Base-by-base conservation (phyloP, 2,329 filamentous ascomycete species). In the Aspergillus floridensis region DNA sequence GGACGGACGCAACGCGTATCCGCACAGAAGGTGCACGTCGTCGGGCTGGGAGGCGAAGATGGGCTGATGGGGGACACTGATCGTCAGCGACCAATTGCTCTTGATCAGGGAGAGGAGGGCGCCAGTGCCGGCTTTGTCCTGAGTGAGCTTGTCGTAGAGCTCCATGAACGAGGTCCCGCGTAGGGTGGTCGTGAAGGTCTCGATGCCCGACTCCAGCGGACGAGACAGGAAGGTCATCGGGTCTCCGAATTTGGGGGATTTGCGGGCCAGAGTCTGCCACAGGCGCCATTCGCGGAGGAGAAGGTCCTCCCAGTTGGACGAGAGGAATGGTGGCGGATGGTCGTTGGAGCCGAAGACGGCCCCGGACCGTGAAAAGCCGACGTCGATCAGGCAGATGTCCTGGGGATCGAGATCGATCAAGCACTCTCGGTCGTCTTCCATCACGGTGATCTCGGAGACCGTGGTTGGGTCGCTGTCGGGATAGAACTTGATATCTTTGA, bases 11-110 rank as follows among this genome's bases (percentile, higher is more conserved):
- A 78, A 65, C 3, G 70, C 72, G 56, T 77, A 79, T 2, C 75
- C 73, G 72, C 75, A 77, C 48, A 77, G 65, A 12, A 77, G 73
- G 47, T 71, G 60, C 48, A 71, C 66, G 44, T 68, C 64, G 29
- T 59, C 49, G 8, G 68, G 67, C 60, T 79, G 77, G 19, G 70
- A 68, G 52, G 73, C 65, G 60, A 78, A 77, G 58, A 78, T 70
- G 16, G 74, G 75, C 59, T 79, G 76, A 22, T 71, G 70, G 32
- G 74, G 74, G 55, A 79, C 67, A 1, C 74, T 75, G 65, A 76
- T 73, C 52, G 65, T 74, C 57, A 79, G 60, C 7, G 75, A 63
- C 77, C 77, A 79, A 8, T 68, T 69, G 58, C 72, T 76, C 59
- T 77, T 74, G 51, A 70, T 71, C 32, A 74, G 65, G 0, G 72